Base-by-base conservation (phyloP, 2,329 filamentous ascomycete genomes). In the Madurella mycetomatis region DNA sequence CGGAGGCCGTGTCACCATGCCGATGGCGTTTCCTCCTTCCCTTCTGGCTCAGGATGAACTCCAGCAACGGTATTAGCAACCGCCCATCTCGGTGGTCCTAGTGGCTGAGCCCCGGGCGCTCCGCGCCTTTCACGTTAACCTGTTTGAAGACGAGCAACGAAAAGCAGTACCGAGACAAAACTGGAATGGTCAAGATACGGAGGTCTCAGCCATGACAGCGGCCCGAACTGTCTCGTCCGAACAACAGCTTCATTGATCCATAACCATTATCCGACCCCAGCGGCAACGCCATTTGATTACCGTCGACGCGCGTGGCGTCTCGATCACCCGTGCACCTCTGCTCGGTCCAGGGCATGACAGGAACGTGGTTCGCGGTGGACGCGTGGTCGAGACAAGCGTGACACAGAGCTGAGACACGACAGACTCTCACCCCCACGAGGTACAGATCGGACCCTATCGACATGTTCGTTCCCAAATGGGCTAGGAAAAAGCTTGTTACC, bases 331-430 rank as follows among this genome's bases (percentile, higher is more conserved):
- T 60, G 52, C 47, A 39, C 47, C 16, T 53, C 30, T 41, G 18
- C 42, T 52, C 32, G 43, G 46, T 25, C 40, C 43, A 39, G 41
- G 16, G 47, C 41, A 41, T 54, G 51, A 42, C 12, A 51, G 49
- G 54, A 60, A 58, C 61, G 57, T 59, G 54, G 56, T 32, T 51
- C 56, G 55, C 49, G 53, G 55, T 56, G 46, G 52, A 44, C 44
- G 45, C 39, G 47, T 47, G 55, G 53, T 60, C 60, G 58, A 63
- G 58, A 63, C 61, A 63, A 59, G 60, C 60, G 61, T 63, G 60
- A 62, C 60, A 63, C 61, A 60, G 53, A 60, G 56, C 54, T 63
- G 61, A 63, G 61, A 63, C 61, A 57, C 56, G 48, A 53, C 40
- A 48, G 49, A 16, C 47, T 43, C 45, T 48, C 11, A 11, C 18